phyloP scores from a whole-genome alignment of 192 early-diverging fungal genomes.

The Linnemannia schmuckeri region DNA sequence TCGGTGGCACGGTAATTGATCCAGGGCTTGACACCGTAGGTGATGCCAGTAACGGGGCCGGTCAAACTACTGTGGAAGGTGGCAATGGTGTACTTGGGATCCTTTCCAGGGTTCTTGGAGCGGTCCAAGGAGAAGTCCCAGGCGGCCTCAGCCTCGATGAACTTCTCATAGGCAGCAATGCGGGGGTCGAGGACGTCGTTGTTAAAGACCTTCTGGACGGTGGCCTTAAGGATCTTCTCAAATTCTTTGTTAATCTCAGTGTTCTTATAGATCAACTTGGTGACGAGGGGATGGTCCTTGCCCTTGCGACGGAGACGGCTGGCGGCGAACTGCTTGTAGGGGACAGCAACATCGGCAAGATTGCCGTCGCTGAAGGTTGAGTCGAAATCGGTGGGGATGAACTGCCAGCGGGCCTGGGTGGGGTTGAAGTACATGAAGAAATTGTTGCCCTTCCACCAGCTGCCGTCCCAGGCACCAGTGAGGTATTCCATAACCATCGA shows the following conservation, averaged over 20 bases:
- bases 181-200: slow-evolving; percentile 22
- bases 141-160: slow-evolving; percentile 44
- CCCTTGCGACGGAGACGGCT: slow-evolving; percentile 3
- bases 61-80: slow-evolving; percentile 28
- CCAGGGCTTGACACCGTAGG: slow-evolving; percentile 30
- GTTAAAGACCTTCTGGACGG: slow-evolving; percentile 28
- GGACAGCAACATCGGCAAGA: slow-evolving; percentile 19
- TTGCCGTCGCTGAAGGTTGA: slow-evolving; percentile 57
- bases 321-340: slow-evolving; percentile 44
- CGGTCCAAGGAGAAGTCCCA: slow-evolving; percentile 53
- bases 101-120: slow-evolving; percentile 42
- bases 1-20: slow-evolving; percentile 23
- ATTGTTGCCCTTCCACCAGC: slow-evolving; percentile 56
- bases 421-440: slow-evolving; percentile 53
- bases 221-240: slow-evolving; percentile 21
- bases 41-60: slow-evolving; percentile 19
- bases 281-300: slow-evolving; percentile 48
- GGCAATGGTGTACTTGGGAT: slow-evolving; percentile 16
- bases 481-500: slow-evolving; percentile 55
- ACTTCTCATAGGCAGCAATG: slow-evolving; percentile 49
- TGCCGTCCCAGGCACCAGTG: slow-evolving; percentile 53
- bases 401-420: slow-evolving; percentile 20
- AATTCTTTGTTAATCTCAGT: slow-evolving; percentile 37
- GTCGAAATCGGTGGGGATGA: slow-evolving; percentile 58
- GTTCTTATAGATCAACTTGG: slow-evolving; percentile 45